phyloP scores from a whole-genome alignment of 148 eudicot genomes.

The Cornus florida region DNA sequence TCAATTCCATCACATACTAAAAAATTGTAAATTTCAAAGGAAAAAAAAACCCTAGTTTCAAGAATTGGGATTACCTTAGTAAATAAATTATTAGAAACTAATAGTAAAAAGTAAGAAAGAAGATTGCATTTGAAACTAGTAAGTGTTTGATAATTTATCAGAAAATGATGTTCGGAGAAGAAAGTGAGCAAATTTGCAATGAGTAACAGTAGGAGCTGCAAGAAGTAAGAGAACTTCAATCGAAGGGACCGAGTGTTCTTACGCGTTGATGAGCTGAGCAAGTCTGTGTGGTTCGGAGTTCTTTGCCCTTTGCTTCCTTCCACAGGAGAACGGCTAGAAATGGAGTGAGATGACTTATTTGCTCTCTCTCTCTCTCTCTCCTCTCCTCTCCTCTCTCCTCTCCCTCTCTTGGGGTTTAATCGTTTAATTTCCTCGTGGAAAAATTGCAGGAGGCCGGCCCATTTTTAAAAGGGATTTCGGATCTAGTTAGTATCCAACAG shows the following conservation, averaged over 20 bases:
- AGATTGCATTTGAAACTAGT: not conserved
- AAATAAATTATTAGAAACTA: not conserved
- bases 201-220: not conserved
- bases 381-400: not conserved
- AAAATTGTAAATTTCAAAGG: not conserved
- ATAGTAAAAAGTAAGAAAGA: too few relatives aligned
- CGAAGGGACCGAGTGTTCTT: not conserved
- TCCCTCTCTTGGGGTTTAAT: not conserved
- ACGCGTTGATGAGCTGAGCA: not conserved
- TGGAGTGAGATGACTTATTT: not conserved
- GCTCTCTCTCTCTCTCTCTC: too few relatives aligned
- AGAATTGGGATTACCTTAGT: not conserved
- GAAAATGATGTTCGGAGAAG: not conserved
- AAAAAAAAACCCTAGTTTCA: not conserved
- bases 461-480: not conserved
- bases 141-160: not conserved
- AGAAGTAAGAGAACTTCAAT: not conserved
- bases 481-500: too few relatives aligned
- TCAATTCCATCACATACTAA: too few relatives aligned
- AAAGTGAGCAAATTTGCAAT: not conserved
- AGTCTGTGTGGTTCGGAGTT: not conserved
- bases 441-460: not conserved
- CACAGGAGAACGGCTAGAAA: not conserved
- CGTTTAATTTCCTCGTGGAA: not conserved
- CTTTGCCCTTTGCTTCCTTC: slow-evolving; percentile 7